Evolutionary conservation across 2,329 filamentous ascomycete species (phyloP), one percentile per base, ranked within the genome.

Genomic region (Phyllosticta citriasiana): DNA sequence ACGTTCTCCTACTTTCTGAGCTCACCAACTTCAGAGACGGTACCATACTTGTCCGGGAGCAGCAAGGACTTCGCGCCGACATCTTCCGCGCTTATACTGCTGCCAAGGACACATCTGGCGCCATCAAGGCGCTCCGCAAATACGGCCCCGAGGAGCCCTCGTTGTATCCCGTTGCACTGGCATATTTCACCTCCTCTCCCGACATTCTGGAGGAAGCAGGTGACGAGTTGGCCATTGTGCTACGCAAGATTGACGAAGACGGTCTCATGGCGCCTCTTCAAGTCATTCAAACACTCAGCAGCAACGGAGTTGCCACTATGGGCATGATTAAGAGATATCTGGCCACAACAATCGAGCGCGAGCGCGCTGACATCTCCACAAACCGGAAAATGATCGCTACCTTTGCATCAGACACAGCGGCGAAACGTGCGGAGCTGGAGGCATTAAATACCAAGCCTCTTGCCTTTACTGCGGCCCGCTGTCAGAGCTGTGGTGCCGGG

Each of bases 31-130:
- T 97, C 77, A 82, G 84, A 53, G 91, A 95, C 69, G 94, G 94
- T 19, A 96, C 91, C 0, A 90, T 91, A 1, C 83, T 99, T 1
- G 92, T 99, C 60, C 89, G 92, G 66, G 94, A 99, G 76, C 90
- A 97, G 70, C 90, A 95, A 63, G 91, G 92, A 22, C 82, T 99
- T 2, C 83, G 90, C 52, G 94, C 92, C 61, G 94, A 99, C 74
- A 97, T 99, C 63, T 97, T 99, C 78, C 87, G 94, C 56, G 97
- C 93, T 1, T 97, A 96, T 72, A 96, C 93, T 1, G 86, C 91
- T 0, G 91, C 92, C 24, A 91, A 91, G 66, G 94, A 99, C 72
- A 99, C 94, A 0, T 81, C 84, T 51, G 93, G 94, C 9, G 93
- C 93, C 4, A 91, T 99, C 70, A 89, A 88, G 70, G 92, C 94